Percentiles rank a stretch among this genome's conserved stretches.
These are phyloP conservation scores for Centrapalus pauciflorus DNA, from an alignment of 129 eudicot species.

Conservation along the genomic window DNA sequence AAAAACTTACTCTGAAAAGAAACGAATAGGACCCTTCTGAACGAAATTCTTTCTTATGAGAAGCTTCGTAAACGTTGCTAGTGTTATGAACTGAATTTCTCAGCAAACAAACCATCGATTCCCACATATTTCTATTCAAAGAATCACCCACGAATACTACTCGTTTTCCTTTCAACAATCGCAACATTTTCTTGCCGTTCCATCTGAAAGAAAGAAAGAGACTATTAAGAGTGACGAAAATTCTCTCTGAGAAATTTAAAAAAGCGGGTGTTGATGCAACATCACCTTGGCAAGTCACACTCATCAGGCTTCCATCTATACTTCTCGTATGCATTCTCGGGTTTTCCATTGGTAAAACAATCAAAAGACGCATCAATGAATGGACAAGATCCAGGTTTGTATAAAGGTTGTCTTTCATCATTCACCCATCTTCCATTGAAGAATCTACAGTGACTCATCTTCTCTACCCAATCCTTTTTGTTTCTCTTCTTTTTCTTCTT, in stretches of 20 bases:
- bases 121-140: slow-evolving; percentile 71
- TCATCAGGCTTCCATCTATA: slow-evolving; percentile 42
- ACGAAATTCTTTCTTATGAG: slow-evolving; percentile 42
- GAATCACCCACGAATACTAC: slow-evolving; percentile 64
- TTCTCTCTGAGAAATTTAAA: background rate
- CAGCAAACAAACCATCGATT: slow-evolving; percentile 53
- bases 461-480: slow-evolving; percentile 13
- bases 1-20: slow-evolving; percentile 33
- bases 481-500: background rate
- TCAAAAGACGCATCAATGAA: slow-evolving; percentile 35
- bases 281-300: slow-evolving; percentile 51
- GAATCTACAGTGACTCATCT: slow-evolving; percentile 31
- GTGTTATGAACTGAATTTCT: slow-evolving; percentile 35
- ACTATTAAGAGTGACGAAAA: background rate
- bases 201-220: slow-evolving; percentile 25
- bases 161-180: slow-evolving; percentile 49
- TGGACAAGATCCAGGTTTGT: slow-evolving; percentile 41
- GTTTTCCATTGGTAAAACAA: slow-evolving; percentile 41
- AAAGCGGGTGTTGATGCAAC: background rate
- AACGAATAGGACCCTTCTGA: slow-evolving; percentile 45
- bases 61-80: slow-evolving; percentile 47
- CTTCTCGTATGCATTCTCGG: slow-evolving; percentile 24
- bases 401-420: slow-evolving; percentile 35
- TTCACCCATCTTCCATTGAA: slow-evolving; percentile 46
- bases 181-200: slow-evolving; percentile 42